Percentiles rank a stretch among this genome's conserved stretches.
Conservation (phyloP, 1,284 basidiomycete species). For the Ustilago loliicola region DNA sequence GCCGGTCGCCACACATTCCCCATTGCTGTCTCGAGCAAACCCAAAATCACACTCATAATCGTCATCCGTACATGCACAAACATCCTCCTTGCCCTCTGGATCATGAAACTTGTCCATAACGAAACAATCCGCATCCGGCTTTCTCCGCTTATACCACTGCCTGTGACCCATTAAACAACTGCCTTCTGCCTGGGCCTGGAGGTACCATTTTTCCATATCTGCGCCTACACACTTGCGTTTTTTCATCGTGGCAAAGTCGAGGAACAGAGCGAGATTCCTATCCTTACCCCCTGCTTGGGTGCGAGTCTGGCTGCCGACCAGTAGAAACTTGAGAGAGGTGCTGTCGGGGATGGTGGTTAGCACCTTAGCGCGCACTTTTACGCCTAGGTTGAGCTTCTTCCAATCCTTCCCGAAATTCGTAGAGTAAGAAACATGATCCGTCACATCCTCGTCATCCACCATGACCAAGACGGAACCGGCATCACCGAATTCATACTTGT, state of each 20-base stretch:
- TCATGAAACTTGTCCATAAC: slow-evolving; percentile 82
- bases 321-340: slow-evolving; percentile 89
- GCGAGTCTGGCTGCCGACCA: slow-evolving; percentile 83
- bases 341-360: slow-evolving; percentile 92
- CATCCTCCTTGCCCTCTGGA: slow-evolving; percentile 77
- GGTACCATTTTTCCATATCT: slow-evolving; percentile 93
- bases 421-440: slow-evolving; percentile 83
- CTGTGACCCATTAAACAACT: slow-evolving; percentile 93
- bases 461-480: slow-evolving; percentile 84
- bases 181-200: slow-evolving; percentile 76
- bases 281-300: slow-evolving; percentile 75
- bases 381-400: slow-evolving; percentile 80
- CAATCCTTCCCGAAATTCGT: slow-evolving; percentile 86
- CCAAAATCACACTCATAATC: slow-evolving; percentile 98
- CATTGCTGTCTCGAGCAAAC: slow-evolving; percentile 79
- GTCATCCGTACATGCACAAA: slow-evolving; percentile 84
- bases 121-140: slow-evolving; percentile 86
- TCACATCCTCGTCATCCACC: slow-evolving; percentile 87
- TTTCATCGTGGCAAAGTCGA: slow-evolving; percentile 85
- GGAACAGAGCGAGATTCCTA: slow-evolving; percentile 80
- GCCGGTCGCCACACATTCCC: slow-evolving; percentile 82
- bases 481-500: slow-evolving; percentile 97
- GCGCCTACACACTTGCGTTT: slow-evolving; percentile 78
- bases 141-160: slow-evolving; percentile 94
- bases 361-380: slow-evolving; percentile 80